These are phyloP conservation scores for Aegilops sharonensis DNA, from an alignment of 176 grass and related monocot genomes.

Conservation along the genomic window DNA sequence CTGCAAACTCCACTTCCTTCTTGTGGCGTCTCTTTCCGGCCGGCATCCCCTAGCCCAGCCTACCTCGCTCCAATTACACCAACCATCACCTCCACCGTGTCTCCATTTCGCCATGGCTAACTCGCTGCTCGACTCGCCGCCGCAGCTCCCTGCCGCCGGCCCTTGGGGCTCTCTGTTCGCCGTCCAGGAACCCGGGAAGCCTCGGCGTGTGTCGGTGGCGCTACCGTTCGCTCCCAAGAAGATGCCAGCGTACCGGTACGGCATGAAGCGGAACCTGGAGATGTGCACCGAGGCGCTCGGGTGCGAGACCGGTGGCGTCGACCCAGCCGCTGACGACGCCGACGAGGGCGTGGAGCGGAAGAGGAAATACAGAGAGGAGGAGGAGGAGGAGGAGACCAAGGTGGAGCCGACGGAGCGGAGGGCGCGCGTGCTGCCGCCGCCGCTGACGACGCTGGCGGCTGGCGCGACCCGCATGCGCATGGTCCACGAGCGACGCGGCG, in stretches of 20 bases:
- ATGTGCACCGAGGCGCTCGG: conserved; percentile 77
- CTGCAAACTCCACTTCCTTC: not conserved
- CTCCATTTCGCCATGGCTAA: conserved; percentile 26
- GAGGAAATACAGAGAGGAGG: not conserved
- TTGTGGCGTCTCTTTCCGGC: not conserved
- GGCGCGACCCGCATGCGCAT: conserved; percentile 42
- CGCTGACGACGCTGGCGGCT: conserved; percentile 48
- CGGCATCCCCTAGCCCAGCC: not conserved
- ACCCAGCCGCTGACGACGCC: conserved; percentile 26
- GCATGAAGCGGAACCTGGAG: conserved; percentile 53
- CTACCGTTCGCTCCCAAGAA: not conserved
- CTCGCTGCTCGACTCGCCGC: conserved; percentile 28
- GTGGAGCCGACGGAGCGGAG: not conserved
- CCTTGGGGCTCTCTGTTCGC: conserved; percentile 27
- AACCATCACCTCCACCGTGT: not conserved
- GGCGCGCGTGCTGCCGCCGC: conserved; percentile 45
- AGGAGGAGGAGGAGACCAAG: conserved; percentile 17
- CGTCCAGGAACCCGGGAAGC: conserved; percentile 5
- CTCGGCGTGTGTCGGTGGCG: too few relatives aligned
- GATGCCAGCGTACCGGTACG: conserved; percentile 38
- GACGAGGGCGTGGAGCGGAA: conserved; percentile 13
- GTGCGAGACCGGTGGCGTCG: conserved; percentile 68
- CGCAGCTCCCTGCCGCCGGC: conserved; percentile 1
- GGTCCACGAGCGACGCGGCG: conserved; percentile 56
- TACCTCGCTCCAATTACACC: not conserved